Evolutionary conservation across 805 yeast genomes (phyloP), one percentile per base, ranked within the genome.

Genomic region (Tetrapisispora taiwanensis): DNA sequence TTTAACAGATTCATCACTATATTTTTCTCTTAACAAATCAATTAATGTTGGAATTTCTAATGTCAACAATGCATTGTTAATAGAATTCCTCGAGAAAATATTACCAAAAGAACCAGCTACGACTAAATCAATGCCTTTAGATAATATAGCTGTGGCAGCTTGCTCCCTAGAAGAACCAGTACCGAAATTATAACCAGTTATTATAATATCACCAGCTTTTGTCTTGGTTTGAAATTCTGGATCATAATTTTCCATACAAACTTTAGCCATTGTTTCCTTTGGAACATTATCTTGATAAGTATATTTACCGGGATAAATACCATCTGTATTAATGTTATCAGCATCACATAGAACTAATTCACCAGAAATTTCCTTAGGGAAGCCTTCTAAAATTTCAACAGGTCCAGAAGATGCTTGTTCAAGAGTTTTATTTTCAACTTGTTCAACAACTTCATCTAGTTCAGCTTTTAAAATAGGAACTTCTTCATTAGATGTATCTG

Each of bases 241-340:
- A 65, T 92, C 99, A 67, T 92, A 92, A 70, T 92, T 92, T 68
- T 92, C 98, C 99, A 92, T 92, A 71, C 98, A 92, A 39, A 92
- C 98, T 66, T 90, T 84, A 30, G 98, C 98, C 99, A 92, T 92
- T 63, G 83, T 86, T 55, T 86, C 95, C 58, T 84, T 75, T 35
- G 97, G 76, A 39, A 92, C 92, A 61, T 92, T 97, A 65, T 92
- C 99, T 70, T 92, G 97, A 68, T 92, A 92, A 9, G 99, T 92
- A 72, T 92, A 92, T 64, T 92, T 92, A 52, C 99, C 99, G 19
- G 99, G 99, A 62, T 92, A 92, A 47, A 92, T 92, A 59, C 97
- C 99, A 64, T 92, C 99, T 19, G 99, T 92, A 69, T 92, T 92
- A 66, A 92, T 81, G 62, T 84, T 84, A 67, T 92, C 98, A 38